These are phyloP conservation scores for Peronospora tabacina DNA, from an alignment of 352 stramenopile genomes.

Conservation along the genomic window DNA sequence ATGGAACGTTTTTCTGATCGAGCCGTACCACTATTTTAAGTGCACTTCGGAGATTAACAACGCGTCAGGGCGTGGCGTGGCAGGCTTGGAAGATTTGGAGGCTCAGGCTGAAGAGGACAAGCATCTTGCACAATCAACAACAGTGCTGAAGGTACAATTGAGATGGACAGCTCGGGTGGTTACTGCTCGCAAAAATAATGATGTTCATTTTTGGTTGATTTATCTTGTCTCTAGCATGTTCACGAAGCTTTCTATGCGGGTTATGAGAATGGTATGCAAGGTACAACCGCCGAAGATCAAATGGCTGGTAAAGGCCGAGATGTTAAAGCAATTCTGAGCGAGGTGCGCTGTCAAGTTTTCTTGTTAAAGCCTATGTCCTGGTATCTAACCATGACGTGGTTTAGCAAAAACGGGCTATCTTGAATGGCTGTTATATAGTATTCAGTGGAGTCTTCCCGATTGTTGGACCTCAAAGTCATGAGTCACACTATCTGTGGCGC, in stretches of 20 bases:
- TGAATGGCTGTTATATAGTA: constrained; percentile 57
- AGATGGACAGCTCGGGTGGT: neutral
- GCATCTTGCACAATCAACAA: constrained; percentile 47
- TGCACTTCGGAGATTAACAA: constrained; percentile 82
- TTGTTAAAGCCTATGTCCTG: neutral
- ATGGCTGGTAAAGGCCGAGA: constrained; percentile 59
- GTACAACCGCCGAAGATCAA: constrained; percentile 57
- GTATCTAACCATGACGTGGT: constrained; percentile 5
- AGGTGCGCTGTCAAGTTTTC: constrained; percentile 26
- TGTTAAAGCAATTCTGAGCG: constrained; percentile 57
- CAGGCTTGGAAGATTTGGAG: constrained; percentile 36
- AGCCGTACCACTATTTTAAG: constrained; percentile 82
- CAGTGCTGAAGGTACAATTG: constrained; percentile 44
- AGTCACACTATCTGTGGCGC: constrained; percentile 73
- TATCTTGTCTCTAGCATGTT: constrained; percentile 32
- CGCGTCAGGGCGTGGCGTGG: constrained; percentile 42
- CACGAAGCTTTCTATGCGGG: constrained; percentile 55
- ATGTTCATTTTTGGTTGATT: neutral
- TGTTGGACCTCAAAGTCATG: constrained; percentile 38
- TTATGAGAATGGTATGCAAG: constrained; percentile 34
- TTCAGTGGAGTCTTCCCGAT: constrained; percentile 81
- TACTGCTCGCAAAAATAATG: neutral
- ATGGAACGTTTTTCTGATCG: constrained; percentile 81
- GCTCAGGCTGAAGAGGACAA: constrained; percentile 27
- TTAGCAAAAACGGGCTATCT: constrained; percentile 62